Conservation (phyloP, 1,284 basidiomycete genomes). For the Puccinia coronata region DNA sequence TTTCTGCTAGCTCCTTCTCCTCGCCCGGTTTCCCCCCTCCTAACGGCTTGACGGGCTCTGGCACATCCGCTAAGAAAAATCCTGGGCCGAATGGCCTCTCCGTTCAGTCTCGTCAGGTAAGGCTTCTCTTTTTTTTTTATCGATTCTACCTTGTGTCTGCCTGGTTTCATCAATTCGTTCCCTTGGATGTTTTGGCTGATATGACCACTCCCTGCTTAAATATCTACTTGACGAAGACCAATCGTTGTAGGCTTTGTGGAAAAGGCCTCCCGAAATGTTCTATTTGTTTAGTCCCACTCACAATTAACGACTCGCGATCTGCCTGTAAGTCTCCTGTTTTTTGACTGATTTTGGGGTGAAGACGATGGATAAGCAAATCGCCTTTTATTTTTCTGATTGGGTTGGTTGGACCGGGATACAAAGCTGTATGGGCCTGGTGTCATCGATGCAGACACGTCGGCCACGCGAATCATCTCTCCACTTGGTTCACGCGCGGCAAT, state of each 20-base stretch:
- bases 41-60: background rate
- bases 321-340: background rate
- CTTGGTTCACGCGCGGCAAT: slow-evolving; percentile 30
- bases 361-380: background rate
- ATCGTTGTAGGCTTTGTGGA: slow-evolving; percentile 29
- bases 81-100: background rate
- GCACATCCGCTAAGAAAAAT: background rate
- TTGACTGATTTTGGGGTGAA: background rate
- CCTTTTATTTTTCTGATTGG: background rate
- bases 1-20: no score
- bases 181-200: no score
- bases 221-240: slow-evolving; percentile 4
- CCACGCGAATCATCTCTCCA: slow-evolving; percentile 32
- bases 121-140: background rate
- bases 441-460: slow-evolving; percentile 40
- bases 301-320: background rate
- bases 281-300: slow-evolving; percentile 28
- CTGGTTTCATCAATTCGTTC: no score
- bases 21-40: no score
- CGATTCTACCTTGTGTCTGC: background rate
- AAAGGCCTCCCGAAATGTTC: slow-evolving; percentile 43
- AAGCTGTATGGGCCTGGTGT: slow-evolving; percentile 39
- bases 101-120: background rate
- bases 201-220: no score
- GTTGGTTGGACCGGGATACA: no score